Base-by-base conservation (phyloP, 305 asterid species). In the Solanum chacoense region DNA sequence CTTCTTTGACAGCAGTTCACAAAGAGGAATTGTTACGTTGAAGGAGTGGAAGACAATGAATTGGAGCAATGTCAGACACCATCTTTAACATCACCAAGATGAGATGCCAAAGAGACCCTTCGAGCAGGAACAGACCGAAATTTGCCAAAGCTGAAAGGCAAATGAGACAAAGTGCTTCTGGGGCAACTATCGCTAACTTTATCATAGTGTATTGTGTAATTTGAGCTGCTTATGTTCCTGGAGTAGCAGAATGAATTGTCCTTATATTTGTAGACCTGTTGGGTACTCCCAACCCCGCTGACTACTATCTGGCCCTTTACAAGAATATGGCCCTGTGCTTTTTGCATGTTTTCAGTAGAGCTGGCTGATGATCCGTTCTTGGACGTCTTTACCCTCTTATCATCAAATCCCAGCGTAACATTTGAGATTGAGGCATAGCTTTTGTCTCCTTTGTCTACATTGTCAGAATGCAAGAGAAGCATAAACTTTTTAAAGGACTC, bases 151-250 rank as follows among this genome's bases (percentile, higher is more conserved):
- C 38, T 71, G 1, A 86, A 42, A 73, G 63, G 88, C 83, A 32
- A 28, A 29, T 1, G 31, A 86, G 83, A 71, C 83, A 14, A 31
- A 37, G 38, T 38, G 32, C 77, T n/a, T 87, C 36, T 74, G 11
- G 12, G 14, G 87, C 98, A 96, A 55, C 87, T 40, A 78, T 76
- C 59, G 34, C 89, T 93, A 90, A 91, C 95, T 71, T 93, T 84
- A 86, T 96, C 97, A 35, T 92, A 92, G 24, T 92, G 80, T 90
- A 96, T 91, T 13, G 96, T 93, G 94, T 96, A 96, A 76, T 95
- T 95, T 26, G 94, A 93, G 93, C 98, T 95, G 90, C 98, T 93
- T 72, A 96, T 89, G 34, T 93, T 91, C 91, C 99, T 94, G 76
- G 84, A 92, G 88, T 96, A 97, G 88, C 97, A 94, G 26, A 50